Evolutionary conservation across 768 basidiomycete species (phyloP), one percentile per base, ranked within the genome.

Genomic region (Lactarius deliciosus): DNA sequence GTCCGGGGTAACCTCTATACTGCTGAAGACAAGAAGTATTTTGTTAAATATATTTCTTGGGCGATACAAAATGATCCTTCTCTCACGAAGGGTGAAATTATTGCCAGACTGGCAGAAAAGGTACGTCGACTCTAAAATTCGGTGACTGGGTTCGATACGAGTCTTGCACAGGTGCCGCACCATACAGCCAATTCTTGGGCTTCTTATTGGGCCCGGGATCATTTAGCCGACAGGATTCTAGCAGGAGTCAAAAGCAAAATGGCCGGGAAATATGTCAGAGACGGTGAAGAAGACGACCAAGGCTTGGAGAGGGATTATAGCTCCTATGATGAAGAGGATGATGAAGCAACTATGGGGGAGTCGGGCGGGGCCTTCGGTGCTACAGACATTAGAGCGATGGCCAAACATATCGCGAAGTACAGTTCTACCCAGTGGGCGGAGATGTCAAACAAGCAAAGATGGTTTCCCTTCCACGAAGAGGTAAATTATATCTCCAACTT

Each of bases 31-130:
- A 81, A 82, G 57, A 80, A 82, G 5, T 91, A 81, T 69, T 90
- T 91, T 73, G 77, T 89, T 71, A 83, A 85, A 47, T 90, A 86
- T 69, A 79, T 89, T 47, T 76, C 80, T 53, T 90, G 88, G 86
- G 79, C 82, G 55, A 74, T 89, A 56, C 82, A 83, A 71, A 71
- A 78, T 38, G 80, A 90, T 70, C 80, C 87, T 16, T 77, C 73
- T 8, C 72, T 88, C 64, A 82, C 79, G 28, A 82, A 85, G 69
- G 76, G 76, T 60, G 82, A 87, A 61, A 71, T 91, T 18, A 85
- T 85, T 71, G 80, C 81, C 32, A 72, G 79, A 62, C 75, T 91
- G 30, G 81, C 83, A 20, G 78, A 84, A 71, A 89, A 88, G 80
- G 89, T 83, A 63, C 64, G 75, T 65, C 59, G 36, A 50, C 28